A percentile compares a stretch with the other conserved stretches of the same genome.
Evolutionary conservation across 2,329 filamentous ascomycete genomes (phyloP).

Genomic region (Drechslerella coelobrocha): DNA sequence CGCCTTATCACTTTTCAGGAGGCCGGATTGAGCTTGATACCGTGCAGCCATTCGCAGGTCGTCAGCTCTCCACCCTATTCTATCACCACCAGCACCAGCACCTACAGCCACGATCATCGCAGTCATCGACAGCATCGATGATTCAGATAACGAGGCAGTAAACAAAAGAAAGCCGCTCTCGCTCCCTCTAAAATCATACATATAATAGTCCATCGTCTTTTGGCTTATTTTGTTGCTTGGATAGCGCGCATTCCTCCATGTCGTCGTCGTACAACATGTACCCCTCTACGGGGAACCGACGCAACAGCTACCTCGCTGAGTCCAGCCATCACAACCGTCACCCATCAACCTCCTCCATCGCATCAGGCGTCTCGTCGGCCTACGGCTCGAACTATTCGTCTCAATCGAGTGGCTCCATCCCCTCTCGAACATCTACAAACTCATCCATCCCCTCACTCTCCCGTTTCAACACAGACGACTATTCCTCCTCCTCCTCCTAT

Average conservation of each 20-base stretch:
- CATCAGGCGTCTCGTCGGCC: slow-evolving; percentile 44
- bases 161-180: neutral
- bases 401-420: slow-evolving; percentile 44
- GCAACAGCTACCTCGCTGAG: slow-evolving; percentile 29
- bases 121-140: slow-evolving; percentile 10
- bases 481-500: slow-evolving; percentile 33
- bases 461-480: slow-evolving; percentile 41
- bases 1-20: too few relatives aligned
- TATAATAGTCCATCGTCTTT: too few relatives aligned
- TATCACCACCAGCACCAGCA: neutral
- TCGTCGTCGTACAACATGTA: slow-evolving; percentile 44
- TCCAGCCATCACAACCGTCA: slow-evolving; percentile 34
- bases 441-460: slow-evolving; percentile 39
- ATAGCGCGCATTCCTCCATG: slow-evolving; percentile 13
- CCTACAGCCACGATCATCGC: neutral
- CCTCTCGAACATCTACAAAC: slow-evolving; percentile 43
- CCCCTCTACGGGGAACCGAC: slow-evolving; percentile 40
- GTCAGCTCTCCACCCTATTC: slow-evolving; percentile 34
- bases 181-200: neutral
- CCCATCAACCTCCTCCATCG: slow-evolving; percentile 46
- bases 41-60: neutral
- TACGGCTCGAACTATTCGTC: slow-evolving; percentile 49
- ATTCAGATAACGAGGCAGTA: slow-evolving; percentile 18
- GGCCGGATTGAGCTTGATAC: neutral
- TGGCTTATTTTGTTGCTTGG: too few relatives aligned